phyloP scores from a whole-genome alignment of 805 yeast genomes.

The Saturnispora silvae region DNA sequence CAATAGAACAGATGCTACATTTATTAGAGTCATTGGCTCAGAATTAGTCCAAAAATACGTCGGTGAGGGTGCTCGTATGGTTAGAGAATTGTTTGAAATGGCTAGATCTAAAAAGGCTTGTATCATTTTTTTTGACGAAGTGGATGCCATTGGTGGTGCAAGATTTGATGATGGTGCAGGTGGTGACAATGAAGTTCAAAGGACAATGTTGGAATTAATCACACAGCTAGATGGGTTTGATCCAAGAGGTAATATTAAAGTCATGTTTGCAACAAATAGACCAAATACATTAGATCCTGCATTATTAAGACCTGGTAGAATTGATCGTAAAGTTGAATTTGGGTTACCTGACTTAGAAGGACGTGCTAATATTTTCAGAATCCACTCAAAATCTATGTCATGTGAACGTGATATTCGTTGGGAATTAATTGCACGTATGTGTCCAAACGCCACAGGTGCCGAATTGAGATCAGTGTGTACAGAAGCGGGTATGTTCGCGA shows the following conservation, averaged over 20 bases:
- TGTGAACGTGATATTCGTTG: conserved; percentile 96
- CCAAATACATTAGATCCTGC: conserved; percentile 99
- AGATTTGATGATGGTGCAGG: conserved; percentile 99
- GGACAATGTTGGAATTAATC: conserved; percentile 97
- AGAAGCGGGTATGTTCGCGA: conserved; percentile 99
- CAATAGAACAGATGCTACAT: conserved; percentile 97
- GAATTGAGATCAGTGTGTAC: conserved; percentile 97
- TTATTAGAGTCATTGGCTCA: conserved; percentile 95
- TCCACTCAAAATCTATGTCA: conserved; percentile 95
- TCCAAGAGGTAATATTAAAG: conserved; percentile 97
- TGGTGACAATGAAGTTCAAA: conserved; percentile 97
- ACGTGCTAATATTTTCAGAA: conserved; percentile 93
- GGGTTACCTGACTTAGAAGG: conserved; percentile 96
- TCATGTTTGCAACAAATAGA: conserved; percentile 98
- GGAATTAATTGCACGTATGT: conserved; percentile 94
- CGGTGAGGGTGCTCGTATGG: conserved; percentile 99
- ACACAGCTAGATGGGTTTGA: conserved; percentile 98
- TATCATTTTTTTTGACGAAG: conserved; percentile 94
- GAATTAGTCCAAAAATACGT: conserved; percentile 97
- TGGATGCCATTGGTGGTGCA: conserved; percentile 99
- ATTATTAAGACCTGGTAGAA: conserved; percentile 94
- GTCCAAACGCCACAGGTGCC: conserved; percentile 98
- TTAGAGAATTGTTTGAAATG: conserved; percentile 96
- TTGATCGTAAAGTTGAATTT: conserved; percentile 96
- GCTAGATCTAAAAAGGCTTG: conserved; percentile 98